Percentiles rank a stretch among this genome's conserved stretches.
phyloP scores from a whole-genome alignment of 768 basidiomycete species.

The Leccinum barrowsii region DNA sequence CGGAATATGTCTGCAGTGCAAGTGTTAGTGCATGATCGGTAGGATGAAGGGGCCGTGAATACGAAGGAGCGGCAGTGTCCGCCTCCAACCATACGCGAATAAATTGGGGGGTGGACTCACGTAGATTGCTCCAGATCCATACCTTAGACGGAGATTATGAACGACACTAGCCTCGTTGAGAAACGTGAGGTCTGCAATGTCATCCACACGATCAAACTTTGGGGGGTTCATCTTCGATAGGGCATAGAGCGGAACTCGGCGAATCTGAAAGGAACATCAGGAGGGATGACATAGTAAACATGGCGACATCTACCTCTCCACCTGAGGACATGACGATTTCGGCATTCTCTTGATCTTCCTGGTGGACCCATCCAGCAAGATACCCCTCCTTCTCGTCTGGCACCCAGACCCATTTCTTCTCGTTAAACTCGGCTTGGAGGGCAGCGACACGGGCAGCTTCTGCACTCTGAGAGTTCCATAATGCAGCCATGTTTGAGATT shows the following conservation, averaged over 20 bases:
- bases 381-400: slow-evolving; percentile 92
- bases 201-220: slow-evolving; percentile 96
- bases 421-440: slow-evolving; percentile 92
- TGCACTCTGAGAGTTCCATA: slow-evolving; percentile 47
- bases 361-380: slow-evolving; percentile 89
- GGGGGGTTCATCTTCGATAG: slow-evolving; percentile 97
- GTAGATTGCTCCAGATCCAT: slow-evolving; percentile 89
- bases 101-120: slow-evolving; percentile 44
- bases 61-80: slow-evolving; percentile 1
- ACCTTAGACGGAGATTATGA: slow-evolving; percentile 92
- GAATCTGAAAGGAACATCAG: slow-evolving; percentile 41
- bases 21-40: slow-evolving; percentile 11
- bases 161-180: slow-evolving; percentile 98
- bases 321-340: slow-evolving; percentile 83
- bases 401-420: slow-evolving; percentile 99
- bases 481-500: slow-evolving; percentile 42
- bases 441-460: slow-evolving; percentile 85
- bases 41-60: slow-evolving; percentile 2
- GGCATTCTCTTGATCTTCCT: slow-evolving; percentile 77
- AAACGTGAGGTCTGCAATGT: slow-evolving; percentile 97
- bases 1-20: slow-evolving; percentile 75
- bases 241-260: slow-evolving; percentile 70
- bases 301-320: slow-evolving; percentile 59
- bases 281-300: neutral
- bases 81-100: neutral